These are phyloP conservation scores for Mrakia blollopis DNA, from an alignment of 768 basidiomycete genomes.

Conservation along the genomic window DNA sequence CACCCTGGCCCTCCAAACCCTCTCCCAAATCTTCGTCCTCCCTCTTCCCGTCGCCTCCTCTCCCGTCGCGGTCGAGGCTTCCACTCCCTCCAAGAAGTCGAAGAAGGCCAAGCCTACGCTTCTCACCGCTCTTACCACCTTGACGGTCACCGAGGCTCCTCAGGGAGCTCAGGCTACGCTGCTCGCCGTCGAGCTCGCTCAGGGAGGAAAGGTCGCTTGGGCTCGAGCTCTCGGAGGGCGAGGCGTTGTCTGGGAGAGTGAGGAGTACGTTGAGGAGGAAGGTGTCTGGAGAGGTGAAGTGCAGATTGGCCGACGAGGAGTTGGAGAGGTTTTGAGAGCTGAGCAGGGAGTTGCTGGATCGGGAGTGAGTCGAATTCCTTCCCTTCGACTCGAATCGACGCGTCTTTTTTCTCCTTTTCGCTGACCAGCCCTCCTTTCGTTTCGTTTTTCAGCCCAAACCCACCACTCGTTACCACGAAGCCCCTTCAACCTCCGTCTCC, in stretches of 20 bases:
- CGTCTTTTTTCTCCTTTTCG: neutral
- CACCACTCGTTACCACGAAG: constrained; percentile 31
- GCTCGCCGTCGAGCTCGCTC: neutral
- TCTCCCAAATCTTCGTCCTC: constrained; percentile 20
- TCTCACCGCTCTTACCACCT: neutral
- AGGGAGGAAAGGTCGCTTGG: constrained; percentile 15
- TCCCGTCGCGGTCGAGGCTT: neutral
- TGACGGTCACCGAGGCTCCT: constrained; percentile 14
- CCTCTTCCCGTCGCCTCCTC: neutral
- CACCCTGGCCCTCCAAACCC: constrained; percentile 16
- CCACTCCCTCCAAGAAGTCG: constrained; percentile 10
- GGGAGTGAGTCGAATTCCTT: neutral
- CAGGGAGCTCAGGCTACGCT: neutral
- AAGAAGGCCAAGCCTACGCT: constrained; percentile 21
- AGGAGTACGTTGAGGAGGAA: constrained; percentile 24
- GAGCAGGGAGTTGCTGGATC: constrained; percentile 20
- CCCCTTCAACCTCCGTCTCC: constrained; percentile 2
- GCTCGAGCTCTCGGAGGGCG: constrained; percentile 18
- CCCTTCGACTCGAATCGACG: neutral
- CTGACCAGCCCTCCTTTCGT: neutral
- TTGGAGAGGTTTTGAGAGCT: constrained; percentile 15
- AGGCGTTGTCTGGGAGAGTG: constrained; percentile 15
- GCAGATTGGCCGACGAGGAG: constrained; percentile 2
- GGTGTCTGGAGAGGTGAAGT: constrained; percentile 9
- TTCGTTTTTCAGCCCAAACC: constrained; percentile 22